Evolutionary conservation across 805 yeast genomes (phyloP).

Genomic region (Metschnikowia sp.): DNA sequence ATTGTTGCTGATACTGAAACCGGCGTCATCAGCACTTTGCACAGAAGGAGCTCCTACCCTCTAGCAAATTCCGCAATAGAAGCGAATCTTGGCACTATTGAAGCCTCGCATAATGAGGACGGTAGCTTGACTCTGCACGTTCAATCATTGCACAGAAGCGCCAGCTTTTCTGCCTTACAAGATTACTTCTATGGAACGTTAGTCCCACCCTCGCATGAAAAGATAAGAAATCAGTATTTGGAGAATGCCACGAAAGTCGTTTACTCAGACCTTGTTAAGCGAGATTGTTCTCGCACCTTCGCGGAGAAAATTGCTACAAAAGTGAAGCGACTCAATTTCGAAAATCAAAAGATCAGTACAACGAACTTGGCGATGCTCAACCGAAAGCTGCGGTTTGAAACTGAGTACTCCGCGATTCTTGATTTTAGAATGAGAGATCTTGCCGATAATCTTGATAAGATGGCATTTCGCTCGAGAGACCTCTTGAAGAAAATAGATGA

Average conservation of each 20-base stretch:
- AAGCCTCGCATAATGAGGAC: constrained; percentile 11
- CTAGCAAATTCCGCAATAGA: constrained; percentile 14
- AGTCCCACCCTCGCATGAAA: constrained; percentile 7
- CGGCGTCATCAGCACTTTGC: constrained; percentile 6
- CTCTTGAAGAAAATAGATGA: constrained; percentile 39
- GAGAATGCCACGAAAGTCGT: background rate
- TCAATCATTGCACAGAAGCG: constrained; percentile 7
- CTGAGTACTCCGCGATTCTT: constrained; percentile 28
- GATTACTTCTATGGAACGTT: constrained; percentile 5
- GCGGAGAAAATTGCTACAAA: background rate
- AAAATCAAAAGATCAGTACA: constrained; percentile 27
- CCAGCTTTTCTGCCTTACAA: constrained; percentile 26
- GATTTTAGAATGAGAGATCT: constrained; percentile 29
- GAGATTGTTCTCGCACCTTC: background rate
- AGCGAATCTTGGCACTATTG: constrained; percentile 21
- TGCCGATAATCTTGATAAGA: constrained; percentile 34
- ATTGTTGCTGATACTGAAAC: background rate
- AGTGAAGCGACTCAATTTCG: constrained; percentile 19
- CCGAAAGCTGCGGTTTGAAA: constrained; percentile 24
- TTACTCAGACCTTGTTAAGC: constrained; percentile 3
- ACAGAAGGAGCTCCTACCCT: constrained; percentile 38
- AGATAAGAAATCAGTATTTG: constrained; percentile 7
- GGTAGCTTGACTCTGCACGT: background rate
- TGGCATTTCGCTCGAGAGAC: constrained; percentile 40
- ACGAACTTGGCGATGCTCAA: constrained; percentile 25